phyloP scores from a whole-genome alignment of 2,329 filamentous ascomycete species.

The Diaporthe sp. region DNA sequence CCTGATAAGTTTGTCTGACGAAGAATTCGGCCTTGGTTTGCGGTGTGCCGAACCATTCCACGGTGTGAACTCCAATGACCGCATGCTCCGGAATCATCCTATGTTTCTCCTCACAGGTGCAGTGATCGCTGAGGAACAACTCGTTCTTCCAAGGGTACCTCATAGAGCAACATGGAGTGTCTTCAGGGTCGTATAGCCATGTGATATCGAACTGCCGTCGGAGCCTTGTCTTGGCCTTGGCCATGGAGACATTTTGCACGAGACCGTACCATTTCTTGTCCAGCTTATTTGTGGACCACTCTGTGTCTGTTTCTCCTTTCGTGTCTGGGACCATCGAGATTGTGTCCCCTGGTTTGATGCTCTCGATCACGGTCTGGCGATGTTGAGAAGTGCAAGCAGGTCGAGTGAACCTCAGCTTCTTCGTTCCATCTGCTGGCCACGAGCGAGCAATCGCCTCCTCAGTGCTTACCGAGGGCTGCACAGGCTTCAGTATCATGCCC shows the following conservation, averaged over 20 bases:
- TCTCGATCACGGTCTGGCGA: slow-evolving; percentile 45
- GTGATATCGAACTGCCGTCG: slow-evolving; percentile 71
- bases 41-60: slow-evolving; percentile 70
- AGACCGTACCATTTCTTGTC: slow-evolving; percentile 77
- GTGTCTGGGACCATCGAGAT: slow-evolving; percentile 63
- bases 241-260: slow-evolving; percentile 69
- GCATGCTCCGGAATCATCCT: slow-evolving; percentile 65
- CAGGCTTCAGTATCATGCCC: slow-evolving; percentile 61
- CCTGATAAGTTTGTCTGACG: slow-evolving; percentile 78
- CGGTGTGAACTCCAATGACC: slow-evolving; percentile 68
- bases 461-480: slow-evolving; percentile 48
- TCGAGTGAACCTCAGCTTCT: neutral
- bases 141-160: slow-evolving; percentile 80
- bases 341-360: slow-evolving; percentile 61
- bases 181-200: slow-evolving; percentile 80
- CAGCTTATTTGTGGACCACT: slow-evolving; percentile 68
- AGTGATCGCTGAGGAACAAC: slow-evolving; percentile 82
- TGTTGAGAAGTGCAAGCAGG: neutral
- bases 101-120: slow-evolving; percentile 71
- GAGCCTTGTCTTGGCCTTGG: slow-evolving; percentile 47
- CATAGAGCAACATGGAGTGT: slow-evolving; percentile 78
- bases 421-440: slow-evolving; percentile 9
- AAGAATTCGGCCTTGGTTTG: slow-evolving; percentile 69
- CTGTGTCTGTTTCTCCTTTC: slow-evolving; percentile 59
- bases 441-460: slow-evolving; percentile 43